phyloP scores from a whole-genome alignment of 23 red algal genomes.

The Gracilaria caudata region DNA sequence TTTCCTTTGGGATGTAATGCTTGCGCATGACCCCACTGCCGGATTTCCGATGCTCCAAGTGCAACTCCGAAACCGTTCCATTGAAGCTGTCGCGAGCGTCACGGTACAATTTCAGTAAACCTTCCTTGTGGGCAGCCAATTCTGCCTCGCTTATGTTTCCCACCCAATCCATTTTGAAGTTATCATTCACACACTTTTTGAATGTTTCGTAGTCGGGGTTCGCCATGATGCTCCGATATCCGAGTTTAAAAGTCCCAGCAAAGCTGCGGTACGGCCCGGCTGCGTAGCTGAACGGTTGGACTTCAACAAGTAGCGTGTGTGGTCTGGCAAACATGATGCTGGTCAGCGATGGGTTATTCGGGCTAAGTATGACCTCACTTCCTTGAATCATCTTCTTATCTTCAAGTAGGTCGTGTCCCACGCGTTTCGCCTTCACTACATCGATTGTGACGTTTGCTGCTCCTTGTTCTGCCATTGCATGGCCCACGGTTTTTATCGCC shows the following conservation, averaged over 20 bases:
- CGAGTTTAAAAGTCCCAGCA: slow-evolving; percentile 48
- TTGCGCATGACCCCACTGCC: slow-evolving; percentile 8
- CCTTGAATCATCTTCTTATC: slow-evolving; percentile 64
- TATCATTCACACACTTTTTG: slow-evolving; percentile 47
- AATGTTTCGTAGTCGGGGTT: slow-evolving; percentile 61
- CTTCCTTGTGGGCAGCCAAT: slow-evolving; percentile 34
- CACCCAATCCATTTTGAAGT: slow-evolving; percentile 43
- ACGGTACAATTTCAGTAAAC: slow-evolving; percentile 49
- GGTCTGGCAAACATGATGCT: slow-evolving; percentile 70
- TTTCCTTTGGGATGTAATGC: slow-evolving; percentile 44
- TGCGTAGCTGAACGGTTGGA: slow-evolving; percentile 75
- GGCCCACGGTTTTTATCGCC: slow-evolving; percentile 2
- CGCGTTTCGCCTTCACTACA: not conserved
- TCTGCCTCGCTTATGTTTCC: slow-evolving; percentile 10
- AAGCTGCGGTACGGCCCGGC: slow-evolving; percentile 75
- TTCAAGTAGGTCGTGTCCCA: not conserved
- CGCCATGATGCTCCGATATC: slow-evolving; percentile 62
- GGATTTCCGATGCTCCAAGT: slow-evolving; percentile 2
- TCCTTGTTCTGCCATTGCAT: not conserved
- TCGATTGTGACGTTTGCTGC: not conserved
- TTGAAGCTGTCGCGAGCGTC: slow-evolving; percentile 33
- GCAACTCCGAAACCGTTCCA: slow-evolving; percentile 23
- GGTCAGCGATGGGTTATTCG: slow-evolving; percentile 66
- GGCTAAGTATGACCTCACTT: slow-evolving; percentile 60
- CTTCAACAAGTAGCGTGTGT: slow-evolving; percentile 51